These are phyloP conservation scores for Ophiostoma fasciatum DNA, from an alignment of 2,329 filamentous ascomycete genomes.

Conservation along the genomic window DNA sequence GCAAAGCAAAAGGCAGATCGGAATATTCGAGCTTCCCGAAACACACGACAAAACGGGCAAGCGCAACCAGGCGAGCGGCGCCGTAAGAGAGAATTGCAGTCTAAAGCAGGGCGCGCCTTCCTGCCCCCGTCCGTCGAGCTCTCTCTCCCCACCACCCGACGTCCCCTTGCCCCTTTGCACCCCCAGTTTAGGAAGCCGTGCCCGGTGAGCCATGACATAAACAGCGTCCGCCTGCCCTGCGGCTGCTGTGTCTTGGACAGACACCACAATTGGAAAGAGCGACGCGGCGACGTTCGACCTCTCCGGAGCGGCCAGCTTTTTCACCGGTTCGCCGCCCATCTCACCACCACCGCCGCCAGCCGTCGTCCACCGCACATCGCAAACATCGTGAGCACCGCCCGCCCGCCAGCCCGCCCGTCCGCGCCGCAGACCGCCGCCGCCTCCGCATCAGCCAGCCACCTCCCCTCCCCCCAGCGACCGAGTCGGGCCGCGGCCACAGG, in stretches of 20 bases:
- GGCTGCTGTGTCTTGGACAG: neutral
- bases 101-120: too few relatives aligned
- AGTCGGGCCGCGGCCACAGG: neutral
- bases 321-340: neutral
- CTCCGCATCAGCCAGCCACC: too few relatives aligned
- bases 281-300: too few relatives aligned
- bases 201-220: neutral
- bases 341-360: neutral
- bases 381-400: too few relatives aligned
- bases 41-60: neutral
- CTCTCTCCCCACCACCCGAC: neutral
- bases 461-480: neutral
- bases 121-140: too few relatives aligned
- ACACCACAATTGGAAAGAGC: neutral
- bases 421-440: too few relatives aligned
- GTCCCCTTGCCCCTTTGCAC: too few relatives aligned
- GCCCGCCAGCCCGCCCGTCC: too few relatives aligned
- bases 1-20: too few relatives aligned
- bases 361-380: neutral
- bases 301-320: too few relatives aligned
- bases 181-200: slow-evolving; percentile 1
- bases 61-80: neutral
- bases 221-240: neutral
- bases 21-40: too few relatives aligned
- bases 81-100: too few relatives aligned